Evolutionary conservation across 805 yeast genomes (phyloP), one percentile per base, ranked within the genome.

Genomic region (Suhomyces sp.): DNA sequence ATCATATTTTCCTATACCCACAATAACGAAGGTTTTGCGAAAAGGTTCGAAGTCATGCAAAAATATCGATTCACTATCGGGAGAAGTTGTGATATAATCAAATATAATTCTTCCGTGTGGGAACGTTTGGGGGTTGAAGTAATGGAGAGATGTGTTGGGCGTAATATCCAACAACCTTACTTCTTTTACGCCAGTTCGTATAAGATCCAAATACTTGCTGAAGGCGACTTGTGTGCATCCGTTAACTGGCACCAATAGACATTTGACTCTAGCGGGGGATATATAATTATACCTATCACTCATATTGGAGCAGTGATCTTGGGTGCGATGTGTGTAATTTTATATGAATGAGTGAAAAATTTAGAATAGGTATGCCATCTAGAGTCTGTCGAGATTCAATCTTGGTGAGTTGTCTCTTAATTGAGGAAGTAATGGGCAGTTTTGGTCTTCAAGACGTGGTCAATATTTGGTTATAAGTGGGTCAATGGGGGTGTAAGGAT

Each of bases 21-120:
- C 31, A 4, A 81, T 79, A 6, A 82, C 69, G 47, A 87, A 76
- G 0, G 84, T 77, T 52, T 88, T 87, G 33, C 97, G 63, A 58
- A 76, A 88, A 1, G 96, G 95, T 60, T 93, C 97, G 44, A 91
- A 79, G 57, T 91, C 98, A 47, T 83, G 86, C 26, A 91, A 64
- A 35, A 83, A 81, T 5, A 80, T 59, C 18, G 83, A 71, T 25
- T 77, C 79, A n/a, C 68, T 70, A 36, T 77, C 81, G 1, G 73
- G 64, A 5, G 62, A 51, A 0, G 73, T 48, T 2, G 72, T 58
- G 9, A 60, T 57, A 44, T 78, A 77, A 37, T 79, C 80, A 50
- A 74, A 85, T 10, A 79, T 56, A 1, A 91, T 58, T 32, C 82
- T 63, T 0, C 98, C 98, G 32, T 73, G 72, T 1, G 97, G 96